phyloP scores from a whole-genome alignment of 306 rosid genomes.

The Trichosanthes cucumerina region DNA sequence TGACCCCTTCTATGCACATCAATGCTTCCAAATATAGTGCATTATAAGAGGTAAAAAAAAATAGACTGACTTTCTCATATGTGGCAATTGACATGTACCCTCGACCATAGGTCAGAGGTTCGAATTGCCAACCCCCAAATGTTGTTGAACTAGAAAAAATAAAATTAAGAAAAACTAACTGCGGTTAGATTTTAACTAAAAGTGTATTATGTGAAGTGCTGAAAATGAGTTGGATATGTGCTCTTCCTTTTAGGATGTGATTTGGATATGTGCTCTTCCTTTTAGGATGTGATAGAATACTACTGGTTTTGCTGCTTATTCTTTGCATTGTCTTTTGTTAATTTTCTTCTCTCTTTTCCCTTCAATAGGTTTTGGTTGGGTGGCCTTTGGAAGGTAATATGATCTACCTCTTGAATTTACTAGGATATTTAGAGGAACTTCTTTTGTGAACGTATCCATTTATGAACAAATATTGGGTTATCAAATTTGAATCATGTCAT shows the following conservation, averaged over 20 bases:
- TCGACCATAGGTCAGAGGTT: no score
- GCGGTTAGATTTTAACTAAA: not conserved
- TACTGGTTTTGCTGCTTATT: not conserved
- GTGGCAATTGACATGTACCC: no score
- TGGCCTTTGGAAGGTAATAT: constrained; percentile 83
- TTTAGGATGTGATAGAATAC: not conserved
- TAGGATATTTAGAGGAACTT: not conserved
- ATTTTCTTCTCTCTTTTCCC: constrained; percentile 11
- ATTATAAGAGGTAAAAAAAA: not conserved
- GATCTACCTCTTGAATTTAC: not conserved
- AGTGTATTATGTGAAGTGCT: not conserved
- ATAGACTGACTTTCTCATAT: not conserved
- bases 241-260: not conserved
- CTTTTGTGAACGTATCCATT: not conserved
- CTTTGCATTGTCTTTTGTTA: not conserved
- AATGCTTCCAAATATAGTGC: not conserved
- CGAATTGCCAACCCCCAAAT: no score
- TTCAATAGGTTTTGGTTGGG: constrained; percentile 88
- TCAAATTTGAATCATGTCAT: not conserved
- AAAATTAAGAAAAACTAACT: not conserved
- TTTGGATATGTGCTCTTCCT: not conserved
- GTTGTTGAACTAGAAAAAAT: not conserved
- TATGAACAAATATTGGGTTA: not conserved
- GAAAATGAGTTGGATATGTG: not conserved
- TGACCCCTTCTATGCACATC: not conserved